Evolutionary conservation across 352 stramenopile species (phyloP), one percentile per base, ranked within the genome.

Genomic region (Pythium sp.): DNA sequence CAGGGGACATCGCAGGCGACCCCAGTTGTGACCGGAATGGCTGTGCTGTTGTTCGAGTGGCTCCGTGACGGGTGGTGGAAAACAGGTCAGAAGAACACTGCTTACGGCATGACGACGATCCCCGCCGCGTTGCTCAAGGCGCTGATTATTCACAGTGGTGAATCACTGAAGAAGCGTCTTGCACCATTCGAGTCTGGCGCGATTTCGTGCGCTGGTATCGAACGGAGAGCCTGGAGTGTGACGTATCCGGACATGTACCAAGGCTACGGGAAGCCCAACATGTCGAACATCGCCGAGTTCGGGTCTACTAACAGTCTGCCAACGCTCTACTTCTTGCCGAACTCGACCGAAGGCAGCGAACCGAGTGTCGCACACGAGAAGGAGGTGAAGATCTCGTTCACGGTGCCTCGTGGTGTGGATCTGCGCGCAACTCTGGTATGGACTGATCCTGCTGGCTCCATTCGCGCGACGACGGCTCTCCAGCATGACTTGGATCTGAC

Each of bases 31-130:
- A 87, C 86, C 38, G 84, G 86, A 26, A 67, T 94, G 4, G 86
- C 86, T 0, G 86, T 94, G 58, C 69, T 94, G 65, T 64, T 94
- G 0, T 90, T 80, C 41, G 82, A 94, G 62, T 94, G 86, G 86
- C 75, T 94, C 7, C 81, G 81, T 2, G 86, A 94, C 67, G 86
- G 86, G 2, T 94, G 84, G 82, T 94, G 86, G 86, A 89, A 90
- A 53, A 68, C 72, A 7, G 86, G 86, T 1, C 68, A 64, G 49
- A 88, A 90, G 59, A 75, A 94, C 67, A 8, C 69, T 15, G 64
- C 70, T 6, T 90, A 76, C 24, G 82, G 60, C 5, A 92, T 94
- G 82, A 76, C 38, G 28, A 80, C 53, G 6, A 74, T 94, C 26
- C 86, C 86, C n/a, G 84, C 86, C 58, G 78, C 86, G 5, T 68